Evolutionary conservation across 2,329 filamentous ascomycete species (phyloP), one percentile per base, ranked within the genome.

Genomic region (Calonectria pauciramosa): DNA sequence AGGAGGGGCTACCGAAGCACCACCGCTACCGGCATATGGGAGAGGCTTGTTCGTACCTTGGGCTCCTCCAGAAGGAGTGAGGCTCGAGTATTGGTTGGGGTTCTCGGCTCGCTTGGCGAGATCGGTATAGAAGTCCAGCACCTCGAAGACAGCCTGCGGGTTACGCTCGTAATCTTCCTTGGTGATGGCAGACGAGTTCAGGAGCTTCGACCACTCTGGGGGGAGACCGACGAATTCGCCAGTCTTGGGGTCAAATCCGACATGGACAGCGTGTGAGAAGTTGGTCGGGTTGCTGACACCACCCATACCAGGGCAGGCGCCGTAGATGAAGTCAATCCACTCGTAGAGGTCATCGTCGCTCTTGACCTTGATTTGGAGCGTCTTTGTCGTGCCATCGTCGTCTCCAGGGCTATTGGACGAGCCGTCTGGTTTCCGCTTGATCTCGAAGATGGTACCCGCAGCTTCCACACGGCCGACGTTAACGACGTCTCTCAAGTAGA

Each of bases 121-220:
- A 84, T 96, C 94, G 1, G 94, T 95, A 86, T 96, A 96, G 86
- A 96, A 96, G 83, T 96, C 94, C 23, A 96, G 88, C 56, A 95
- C 94, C 83, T 96, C 94, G 70, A 95, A 93, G 32, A 92, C 94
- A 73, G 92, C 95, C 87, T 96, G 94, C 7, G 97, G 97, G 82
- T 99, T 98, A 83, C 97, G 96, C 86, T 98, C 95, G 86, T 99
- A 99, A 84, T 99, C 97, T 82, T 99, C 97, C 86, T 98, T 98
- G 74, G 97, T 99, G 82, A 99, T 97, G 73, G 97, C 97, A 3
- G 97, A 99, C 11, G 96, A 96, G 82, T 97, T 99, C 79, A 99
- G 90, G 67, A 99, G 90, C 86, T 97, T 97, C 83, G 98, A 97
- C 97, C 97, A 99, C 88, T 99, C 97, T 7, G 95, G 93, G 1